Base-by-base conservation (phyloP, 495 filamentous ascomycete genomes). In the Aspergillus panamensis region DNA sequence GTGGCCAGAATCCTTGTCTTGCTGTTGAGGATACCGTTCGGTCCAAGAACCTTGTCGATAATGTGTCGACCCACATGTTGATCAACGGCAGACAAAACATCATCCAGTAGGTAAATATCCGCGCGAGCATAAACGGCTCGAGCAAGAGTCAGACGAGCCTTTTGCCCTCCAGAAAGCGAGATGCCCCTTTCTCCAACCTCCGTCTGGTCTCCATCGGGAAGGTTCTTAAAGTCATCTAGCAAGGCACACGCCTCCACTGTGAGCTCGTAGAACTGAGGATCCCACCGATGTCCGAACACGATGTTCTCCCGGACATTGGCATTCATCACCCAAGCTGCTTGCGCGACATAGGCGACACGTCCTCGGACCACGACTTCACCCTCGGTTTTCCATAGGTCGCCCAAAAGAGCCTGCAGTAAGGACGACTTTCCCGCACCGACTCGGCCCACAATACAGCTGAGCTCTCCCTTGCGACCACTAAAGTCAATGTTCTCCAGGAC, bases 141-240 rank as follows among this genome's bases (percentile, higher is more conserved):
- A 13, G 95, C 95, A 52, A 99, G 79, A n/a, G 92, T 94, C 63
- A 99, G 78, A 14, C 95, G 86, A 55, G 95, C 94, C 74, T 95
- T 97, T 71, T 99, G 95, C 37, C 95, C 95, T 57, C 95, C 95
- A 48, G 93, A 97, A 35, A 99, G 81, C 6, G 94, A 97, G 33
- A 99, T 99, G 16, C 95, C 95, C 60, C 96, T 87, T 73, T 99
- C 94, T 57, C 94, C 94, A 54, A 99, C 95, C 67, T 97, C 86
- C 0, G 95, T 99, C 66, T 92, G 88, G 66, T 99, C 95, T 14
- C 95, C 94, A 70, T 99, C 95, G 6, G 95, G 95, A 29, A 99
- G 81, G 58, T 87, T 88, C 48, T 87, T 84, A 73, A 99, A 96
- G 68, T 99, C 95, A 63, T 97, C 92, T 2, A 86, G 62, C 31